These are phyloP conservation scores for Xylaria venustula DNA, from an alignment of 495 filamentous ascomycete genomes.

Conservation along the genomic window DNA sequence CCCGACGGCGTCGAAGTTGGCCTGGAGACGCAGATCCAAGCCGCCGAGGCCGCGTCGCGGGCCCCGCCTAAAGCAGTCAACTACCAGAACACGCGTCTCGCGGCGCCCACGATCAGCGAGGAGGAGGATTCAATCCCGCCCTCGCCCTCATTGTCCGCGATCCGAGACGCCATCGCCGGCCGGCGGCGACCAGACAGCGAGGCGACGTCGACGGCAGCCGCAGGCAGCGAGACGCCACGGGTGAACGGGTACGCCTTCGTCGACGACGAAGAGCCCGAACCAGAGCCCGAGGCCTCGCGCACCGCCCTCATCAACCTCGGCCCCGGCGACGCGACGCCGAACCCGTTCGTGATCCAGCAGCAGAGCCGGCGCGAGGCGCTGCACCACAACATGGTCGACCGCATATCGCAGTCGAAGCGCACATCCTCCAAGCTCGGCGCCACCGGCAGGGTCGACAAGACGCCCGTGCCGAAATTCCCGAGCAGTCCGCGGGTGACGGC, in stretches of 20 bases:
- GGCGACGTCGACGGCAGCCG: conserved; percentile 51
- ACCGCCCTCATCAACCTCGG: conserved; percentile 49
- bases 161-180: conserved; percentile 84
- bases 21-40: conserved; percentile 63
- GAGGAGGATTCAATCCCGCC: conserved; percentile 51
- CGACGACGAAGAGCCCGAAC: conserved; percentile 65
- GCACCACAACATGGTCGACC: conserved; percentile 89
- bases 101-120: conserved; percentile 36
- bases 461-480: conserved; percentile 68
- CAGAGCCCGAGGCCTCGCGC: conserved; percentile 31
- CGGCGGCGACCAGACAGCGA: conserved; percentile 64
- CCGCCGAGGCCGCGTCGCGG: conserved; percentile 65
- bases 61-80: conserved; percentile 75
- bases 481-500: conserved; percentile 65
- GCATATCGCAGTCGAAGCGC: conserved; percentile 70
- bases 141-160: conserved; percentile 80
- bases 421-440: conserved; percentile 43
- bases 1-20: conserved; percentile 67
- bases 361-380: conserved; percentile 76
- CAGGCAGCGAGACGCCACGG: conserved; percentile 71
- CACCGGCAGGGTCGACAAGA: conserved; percentile 57
- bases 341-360: conserved; percentile 80
- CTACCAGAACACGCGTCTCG: conserved; percentile 80
- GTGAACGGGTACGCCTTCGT: conserved; percentile 95
- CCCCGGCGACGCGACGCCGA: conserved; percentile 60